Base-by-base conservation (phyloP, 75 land plant genomes). In the Azolla pinnata region DNA sequence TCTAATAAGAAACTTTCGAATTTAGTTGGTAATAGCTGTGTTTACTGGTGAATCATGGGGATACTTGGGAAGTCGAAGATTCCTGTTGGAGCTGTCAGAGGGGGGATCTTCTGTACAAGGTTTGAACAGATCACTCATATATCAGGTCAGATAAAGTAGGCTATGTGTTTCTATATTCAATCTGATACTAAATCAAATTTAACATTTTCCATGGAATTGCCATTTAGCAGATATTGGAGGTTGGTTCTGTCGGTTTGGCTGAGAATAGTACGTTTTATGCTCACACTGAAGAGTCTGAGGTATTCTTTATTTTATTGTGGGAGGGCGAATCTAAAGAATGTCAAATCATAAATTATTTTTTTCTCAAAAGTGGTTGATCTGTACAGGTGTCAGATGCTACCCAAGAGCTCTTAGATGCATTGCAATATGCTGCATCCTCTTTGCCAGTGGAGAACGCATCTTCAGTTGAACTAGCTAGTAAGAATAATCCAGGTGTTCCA, bases 31-130 rank as follows among this genome's bases (percentile, higher is more conserved):
- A 33, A 83, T 95, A 57, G 35, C 79, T 21, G 69, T 89, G 44
- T 62, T 79, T 55, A 95, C 96, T 46, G 99, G 99, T 25, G 99
- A 95, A 67, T 62, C 97, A 33, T 86, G 90, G 91, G 99, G 99
- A 31, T 95, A 95, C 60, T 82, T 95, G 71, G 99, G 99, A n/a
- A 95, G 99, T 68, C 74, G 99, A 24, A 72, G 78, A 51, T 90
- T 89, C 66, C 61, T 95, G 9, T 62, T 31, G 44, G 87, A 89
- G 65, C 71, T 88, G 49, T 79, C 76, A 54, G 30, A 51, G 25
- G 69, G 73, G 3, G 57, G 78, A 17, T 77, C 75, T 71, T 60
- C 63, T 47, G 80, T 77, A n/a, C 54, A 31, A 24, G 96, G 91
- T 47, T 79, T 95, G 9, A 76, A 80, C 45, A 57, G 62, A 49